Percentiles rank a stretch among this genome's conserved stretches.
phyloP scores from a whole-genome alignment of 2,329 filamentous ascomycete genomes.

The Proliferodiscus dingleyae region DNA sequence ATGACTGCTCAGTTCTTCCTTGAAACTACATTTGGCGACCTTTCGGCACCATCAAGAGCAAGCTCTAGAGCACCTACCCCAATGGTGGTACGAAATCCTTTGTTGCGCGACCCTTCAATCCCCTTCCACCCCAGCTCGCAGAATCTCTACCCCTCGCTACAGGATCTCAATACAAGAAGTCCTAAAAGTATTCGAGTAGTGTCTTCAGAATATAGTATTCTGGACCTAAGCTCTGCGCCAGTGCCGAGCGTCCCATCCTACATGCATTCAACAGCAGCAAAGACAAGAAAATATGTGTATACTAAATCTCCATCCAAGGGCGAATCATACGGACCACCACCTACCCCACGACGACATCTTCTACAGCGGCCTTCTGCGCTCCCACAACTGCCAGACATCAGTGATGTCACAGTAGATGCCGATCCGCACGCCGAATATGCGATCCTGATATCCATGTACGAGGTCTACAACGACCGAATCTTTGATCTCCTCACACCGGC shows the following conservation, averaged over 20 bases:
- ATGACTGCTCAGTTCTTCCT: conserved; percentile 71
- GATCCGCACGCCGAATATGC: conserved; percentile 75
- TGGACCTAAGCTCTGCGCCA: conserved; percentile 6
- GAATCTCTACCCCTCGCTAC: conserved; percentile 21
- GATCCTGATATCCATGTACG: conserved; percentile 94
- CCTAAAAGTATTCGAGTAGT: conserved; percentile 27
- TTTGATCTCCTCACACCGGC: conserved; percentile 80
- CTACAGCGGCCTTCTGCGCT: conserved; percentile 66
- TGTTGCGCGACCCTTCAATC: conserved; percentile 18
- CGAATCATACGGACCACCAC: conserved; percentile 45
- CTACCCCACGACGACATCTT: conserved; percentile 54
- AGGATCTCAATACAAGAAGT: conserved; percentile 26
- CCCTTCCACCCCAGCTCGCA: conserved; percentile 14
- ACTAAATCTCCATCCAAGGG: conserved; percentile 44
- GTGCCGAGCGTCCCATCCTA: conserved; percentile 25
- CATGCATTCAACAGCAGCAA: conserved; percentile 27
- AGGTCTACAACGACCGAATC: conserved; percentile 97
- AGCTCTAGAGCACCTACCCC: conserved; percentile 65
- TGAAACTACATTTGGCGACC: conserved; percentile 71
- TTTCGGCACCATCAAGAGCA: conserved; percentile 48
- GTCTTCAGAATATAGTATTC: conserved; percentile 18
- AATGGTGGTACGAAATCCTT: conserved; percentile 56
- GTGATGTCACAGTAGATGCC: conserved; percentile 60
- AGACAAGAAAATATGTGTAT: conserved; percentile 31
- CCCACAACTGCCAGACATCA: conserved; percentile 70